Base-by-base conservation (phyloP, 441 rosid species). In the Bocquillonia castaneifolia region DNA sequence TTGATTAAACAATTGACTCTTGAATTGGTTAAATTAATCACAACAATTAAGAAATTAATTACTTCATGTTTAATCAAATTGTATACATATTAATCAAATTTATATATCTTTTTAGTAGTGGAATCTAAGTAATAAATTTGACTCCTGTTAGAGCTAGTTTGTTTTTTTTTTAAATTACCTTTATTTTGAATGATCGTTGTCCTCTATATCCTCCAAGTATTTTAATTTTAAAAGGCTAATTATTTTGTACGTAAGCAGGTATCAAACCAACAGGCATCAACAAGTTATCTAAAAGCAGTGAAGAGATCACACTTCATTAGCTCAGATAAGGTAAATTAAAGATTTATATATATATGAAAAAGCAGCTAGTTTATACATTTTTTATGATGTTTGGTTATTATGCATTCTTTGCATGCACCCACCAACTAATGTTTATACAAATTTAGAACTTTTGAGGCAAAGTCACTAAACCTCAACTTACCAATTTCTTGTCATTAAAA, bases 291-390 rank as follows among this genome's bases (percentile, higher is more conserved):
- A 10, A 83, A 77, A 79, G 91, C 73, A 73, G 99, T 88, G 78
- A 90, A 95, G 85, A 83, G 92, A 71, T 88, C 98, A 10, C 86
- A 90, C 73, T 95, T 95, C 72, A 82, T 84, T 54, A 89, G 95
- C 76, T 92, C 98, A 67, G 98, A 95, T 75, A 92, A 92, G 97
- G 99, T 94, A 25, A 29, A 42, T 6, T 42, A 42, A 5, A 42
- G 2, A 42, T 42, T 5, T 42, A 42, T 42, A 42, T 42, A 42
- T 42, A 42, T 42, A 42, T 42, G n/a, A n/a, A 42, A 42, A 5
- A 42, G 2, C 12, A 12, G 9, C 15, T 42, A 5, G 9, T 42
- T 42, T 5, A 42, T 42, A 12, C 15, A 12, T 42, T 6, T 42
- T 42, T 42, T 9, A n/a, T n/a, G n/a, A n/a, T n/a, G n/a, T n/a